Evolutionary conservation across 2,329 filamentous ascomycete species (phyloP).

Genomic region (Didymosphaeria variabile): DNA sequence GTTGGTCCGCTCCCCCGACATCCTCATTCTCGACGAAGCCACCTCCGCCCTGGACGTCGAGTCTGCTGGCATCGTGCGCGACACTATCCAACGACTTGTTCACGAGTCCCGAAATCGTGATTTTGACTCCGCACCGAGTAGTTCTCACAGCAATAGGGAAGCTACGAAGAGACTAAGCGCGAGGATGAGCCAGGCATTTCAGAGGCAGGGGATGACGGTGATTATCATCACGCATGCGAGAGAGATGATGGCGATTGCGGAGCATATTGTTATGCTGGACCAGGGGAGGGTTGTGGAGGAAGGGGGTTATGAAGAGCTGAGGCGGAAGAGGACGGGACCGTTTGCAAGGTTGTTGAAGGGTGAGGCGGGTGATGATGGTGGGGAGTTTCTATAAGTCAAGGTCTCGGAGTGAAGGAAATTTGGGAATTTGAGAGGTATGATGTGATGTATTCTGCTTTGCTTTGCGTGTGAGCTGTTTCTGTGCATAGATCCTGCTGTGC

Average conservation of each 20-base stretch:
- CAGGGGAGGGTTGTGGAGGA: constrained; percentile 73
- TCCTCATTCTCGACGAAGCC: constrained; percentile 87
- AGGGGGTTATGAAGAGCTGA: constrained; percentile 72
- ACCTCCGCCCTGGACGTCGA: constrained; percentile 81
- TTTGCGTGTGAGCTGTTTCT: neutral
- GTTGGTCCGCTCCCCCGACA: constrained; percentile 72
- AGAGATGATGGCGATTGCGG: constrained; percentile 87
- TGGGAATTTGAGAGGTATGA: no score
- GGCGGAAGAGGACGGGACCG: constrained; percentile 31
- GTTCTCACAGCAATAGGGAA: constrained; percentile 22
- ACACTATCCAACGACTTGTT: constrained; percentile 67
- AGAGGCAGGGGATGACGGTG: constrained; percentile 66
- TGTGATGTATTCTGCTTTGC: neutral
- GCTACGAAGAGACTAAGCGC: constrained; percentile 19
- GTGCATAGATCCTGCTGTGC: no score
- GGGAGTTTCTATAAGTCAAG: neutral
- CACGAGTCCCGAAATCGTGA: constrained; percentile 3
- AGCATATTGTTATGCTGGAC: constrained; percentile 75
- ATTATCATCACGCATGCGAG: constrained; percentile 82
- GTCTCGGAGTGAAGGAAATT: neutral
- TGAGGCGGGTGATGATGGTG: constrained; percentile 52
- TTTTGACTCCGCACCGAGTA: neutral
- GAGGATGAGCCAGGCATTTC: constrained; percentile 25
- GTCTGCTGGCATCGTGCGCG: constrained; percentile 70
- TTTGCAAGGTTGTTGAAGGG: constrained; percentile 52